Conservation (phyloP, 192 early-diverging fungal species). For the Diversispora eburnea region DNA sequence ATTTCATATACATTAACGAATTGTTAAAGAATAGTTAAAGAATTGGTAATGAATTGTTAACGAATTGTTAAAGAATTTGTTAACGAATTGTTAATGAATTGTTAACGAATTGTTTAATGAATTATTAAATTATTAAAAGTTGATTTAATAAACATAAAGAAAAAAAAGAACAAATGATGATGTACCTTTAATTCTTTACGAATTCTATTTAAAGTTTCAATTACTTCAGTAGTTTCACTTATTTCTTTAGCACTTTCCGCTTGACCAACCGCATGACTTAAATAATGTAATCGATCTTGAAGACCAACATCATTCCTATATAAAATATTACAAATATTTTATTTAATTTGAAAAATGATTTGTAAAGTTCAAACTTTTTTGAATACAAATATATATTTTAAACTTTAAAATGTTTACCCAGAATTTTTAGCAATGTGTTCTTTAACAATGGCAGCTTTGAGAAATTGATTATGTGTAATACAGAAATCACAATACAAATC, state of each 20-base stretch:
- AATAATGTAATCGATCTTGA: constrained; percentile 16
- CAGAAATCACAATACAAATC: constrained; percentile 29
- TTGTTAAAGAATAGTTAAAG: no score
- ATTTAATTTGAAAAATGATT: neutral
- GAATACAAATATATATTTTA: no score
- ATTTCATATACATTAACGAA: neutral
- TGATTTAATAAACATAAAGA: neutral
- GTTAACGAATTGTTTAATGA: neutral
- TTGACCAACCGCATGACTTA: constrained; percentile 12
- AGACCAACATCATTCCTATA: neutral
- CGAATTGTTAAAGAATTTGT: no score
- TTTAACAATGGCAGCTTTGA: constrained; percentile 22
- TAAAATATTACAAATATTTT: neutral
- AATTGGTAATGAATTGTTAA: neutral
- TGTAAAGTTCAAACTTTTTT: no score
- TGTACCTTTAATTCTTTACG: neutral
- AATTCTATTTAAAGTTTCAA: neutral
- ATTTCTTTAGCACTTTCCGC: constrained; percentile 17
- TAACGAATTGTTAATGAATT: no score
- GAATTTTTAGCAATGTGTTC: constrained; percentile 15
- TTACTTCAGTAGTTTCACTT: neutral
- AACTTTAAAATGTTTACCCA: constrained; percentile 4
- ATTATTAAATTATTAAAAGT: neutral
- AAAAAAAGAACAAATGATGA: neutral
- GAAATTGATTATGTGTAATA: constrained; percentile 5